Percentiles rank a stretch among this genome's conserved stretches.
phyloP scores from a whole-genome alignment of 176 grass and related monocot species.

The Aegilops sharonensis region DNA sequence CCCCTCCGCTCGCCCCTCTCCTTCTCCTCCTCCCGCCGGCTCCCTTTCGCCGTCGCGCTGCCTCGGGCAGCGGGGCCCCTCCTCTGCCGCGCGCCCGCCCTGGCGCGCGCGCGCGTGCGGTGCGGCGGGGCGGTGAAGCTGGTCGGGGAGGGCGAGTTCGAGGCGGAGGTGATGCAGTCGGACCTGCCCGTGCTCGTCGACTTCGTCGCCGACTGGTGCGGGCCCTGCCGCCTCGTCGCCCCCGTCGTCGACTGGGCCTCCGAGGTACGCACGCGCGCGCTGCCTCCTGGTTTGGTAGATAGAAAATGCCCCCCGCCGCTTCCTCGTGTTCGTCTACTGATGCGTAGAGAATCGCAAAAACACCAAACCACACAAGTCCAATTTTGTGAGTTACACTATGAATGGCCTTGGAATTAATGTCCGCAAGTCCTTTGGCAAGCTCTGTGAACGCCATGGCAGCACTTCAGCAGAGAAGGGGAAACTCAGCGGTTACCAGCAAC shows the following conservation, averaged over 20 bases:
- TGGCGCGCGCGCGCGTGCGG: slow-evolving; percentile 33
- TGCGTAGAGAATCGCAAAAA: not conserved
- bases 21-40: not conserved
- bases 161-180: slow-evolving; percentile 71
- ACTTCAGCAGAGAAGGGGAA: not conserved
- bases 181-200: slow-evolving; percentile 90
- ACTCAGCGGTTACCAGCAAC: not conserved
- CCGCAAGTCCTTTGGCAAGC: not conserved
- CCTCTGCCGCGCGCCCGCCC: slow-evolving; percentile 6
- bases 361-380: too few species aligned
- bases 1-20: not conserved
- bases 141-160: slow-evolving; percentile 68
- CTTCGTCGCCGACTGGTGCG: slow-evolving; percentile 96
- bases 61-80: not conserved
- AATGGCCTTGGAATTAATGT: not conserved
- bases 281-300: not conserved
- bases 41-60: not conserved
- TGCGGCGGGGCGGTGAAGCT: slow-evolving; percentile 55
- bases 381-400: not conserved
- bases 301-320: not conserved
- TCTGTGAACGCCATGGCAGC: not conserved
- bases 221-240: slow-evolving; percentile 87
- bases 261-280: slow-evolving; percentile 22
- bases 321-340: not conserved
- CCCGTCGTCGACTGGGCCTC: slow-evolving; percentile 88